Conservation (phyloP, 306 rosid species). For the Vigna unguiculata region DNA sequence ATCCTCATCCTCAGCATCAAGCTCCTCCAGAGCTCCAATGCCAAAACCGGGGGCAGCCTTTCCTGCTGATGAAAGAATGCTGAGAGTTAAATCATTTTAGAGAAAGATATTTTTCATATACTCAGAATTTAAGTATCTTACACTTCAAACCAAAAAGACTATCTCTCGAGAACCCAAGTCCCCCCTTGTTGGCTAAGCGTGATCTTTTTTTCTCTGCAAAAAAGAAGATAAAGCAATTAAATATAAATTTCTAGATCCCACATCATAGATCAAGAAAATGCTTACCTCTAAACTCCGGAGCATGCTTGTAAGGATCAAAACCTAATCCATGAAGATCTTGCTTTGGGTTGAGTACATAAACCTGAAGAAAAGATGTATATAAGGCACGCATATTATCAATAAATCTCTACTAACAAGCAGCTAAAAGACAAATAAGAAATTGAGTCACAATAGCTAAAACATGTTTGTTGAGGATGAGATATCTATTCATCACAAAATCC, state of each 20-base stretch:
- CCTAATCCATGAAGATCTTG: constrained; percentile 95
- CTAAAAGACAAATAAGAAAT: background rate
- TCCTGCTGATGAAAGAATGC: constrained; percentile 75
- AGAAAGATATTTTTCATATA: constrained; percentile 35
- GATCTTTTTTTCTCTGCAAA: constrained; percentile 77
- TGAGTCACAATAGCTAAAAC: constrained; percentile 17
- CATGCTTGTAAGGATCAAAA: constrained; percentile 95
- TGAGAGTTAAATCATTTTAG: constrained; percentile 37
- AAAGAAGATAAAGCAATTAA: constrained; percentile 13
- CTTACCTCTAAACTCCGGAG: constrained; percentile 97
- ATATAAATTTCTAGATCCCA: constrained; percentile 32
- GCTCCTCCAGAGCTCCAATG: constrained; percentile 98
- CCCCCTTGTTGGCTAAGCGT: constrained; percentile 60
- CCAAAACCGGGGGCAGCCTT: constrained; percentile 97
- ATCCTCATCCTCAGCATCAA: constrained; percentile 94
- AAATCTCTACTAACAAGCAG: background rate
- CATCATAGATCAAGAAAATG: constrained; percentile 28
- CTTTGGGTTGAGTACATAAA: constrained; percentile 78
- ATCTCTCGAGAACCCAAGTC: constrained; percentile 58
- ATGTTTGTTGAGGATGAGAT: constrained; percentile 18
- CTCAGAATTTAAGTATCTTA: constrained; percentile 59
- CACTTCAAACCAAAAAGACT: constrained; percentile 83
- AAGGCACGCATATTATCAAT: constrained; percentile 12
- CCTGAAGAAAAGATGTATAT: constrained; percentile 59
- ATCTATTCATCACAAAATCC: background rate